Evolutionary conservation across 257 asterid species (phyloP).

Genomic region (Solanum sejunctum): DNA sequence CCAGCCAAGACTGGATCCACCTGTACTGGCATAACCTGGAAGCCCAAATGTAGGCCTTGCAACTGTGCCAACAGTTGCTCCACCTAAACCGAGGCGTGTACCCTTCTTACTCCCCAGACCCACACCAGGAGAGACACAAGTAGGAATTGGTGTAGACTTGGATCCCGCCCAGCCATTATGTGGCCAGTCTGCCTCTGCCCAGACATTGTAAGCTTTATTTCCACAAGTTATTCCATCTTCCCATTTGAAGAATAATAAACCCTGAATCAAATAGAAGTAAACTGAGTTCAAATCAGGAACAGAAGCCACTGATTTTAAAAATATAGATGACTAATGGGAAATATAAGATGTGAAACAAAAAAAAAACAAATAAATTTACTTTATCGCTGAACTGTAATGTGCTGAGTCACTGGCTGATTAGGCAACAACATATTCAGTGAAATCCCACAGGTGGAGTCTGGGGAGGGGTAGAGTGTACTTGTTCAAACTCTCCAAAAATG

Average conservation of each 20-base stretch:
- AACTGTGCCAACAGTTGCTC: constrained; percentile 63
- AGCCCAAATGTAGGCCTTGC: constrained; percentile 48
- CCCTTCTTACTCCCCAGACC: constrained; percentile 73
- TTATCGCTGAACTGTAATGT: not conserved
- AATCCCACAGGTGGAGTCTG: no score
- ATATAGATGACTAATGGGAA: not conserved
- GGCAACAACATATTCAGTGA: no score
- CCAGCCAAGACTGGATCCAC: constrained; percentile 74
- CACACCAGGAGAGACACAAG: constrained; percentile 67
- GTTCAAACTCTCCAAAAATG: not conserved
- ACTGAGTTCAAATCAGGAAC: not conserved
- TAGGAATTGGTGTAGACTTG: constrained; percentile 59
- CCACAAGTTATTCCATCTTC: constrained; percentile 47
- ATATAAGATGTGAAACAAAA: not conserved
- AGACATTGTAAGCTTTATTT: constrained; percentile 53
- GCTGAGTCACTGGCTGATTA: not conserved
- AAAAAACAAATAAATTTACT: not conserved
- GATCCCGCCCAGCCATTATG: constrained; percentile 85
- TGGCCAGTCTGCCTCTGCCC: constrained; percentile 98
- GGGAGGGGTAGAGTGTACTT: not conserved
- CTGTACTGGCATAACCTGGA: constrained; percentile 53
- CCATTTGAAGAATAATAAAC: constrained; percentile 77
- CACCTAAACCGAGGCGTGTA: constrained; percentile 62
- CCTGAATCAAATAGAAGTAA: constrained; percentile 35
- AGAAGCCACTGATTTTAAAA: not conserved